Conservation (phyloP, 2,329 filamentous ascomycete species). For the Colletotrichum caudatum region DNA sequence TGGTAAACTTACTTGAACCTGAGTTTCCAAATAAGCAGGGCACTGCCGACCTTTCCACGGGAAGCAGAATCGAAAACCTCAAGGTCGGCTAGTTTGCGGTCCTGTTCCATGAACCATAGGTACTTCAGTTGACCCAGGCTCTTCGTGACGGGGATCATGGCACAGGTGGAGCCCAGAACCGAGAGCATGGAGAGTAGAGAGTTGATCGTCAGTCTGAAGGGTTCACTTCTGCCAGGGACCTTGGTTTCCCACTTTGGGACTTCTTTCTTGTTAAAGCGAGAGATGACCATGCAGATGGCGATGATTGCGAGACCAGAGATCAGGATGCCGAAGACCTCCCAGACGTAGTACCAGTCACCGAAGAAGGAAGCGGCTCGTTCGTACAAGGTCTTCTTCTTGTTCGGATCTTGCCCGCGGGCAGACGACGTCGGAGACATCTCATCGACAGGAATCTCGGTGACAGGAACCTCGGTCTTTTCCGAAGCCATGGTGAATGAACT, state of each 20-base stretch:
- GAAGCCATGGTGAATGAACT: not conserved
- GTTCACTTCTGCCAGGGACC: not conserved
- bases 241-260: not conserved
- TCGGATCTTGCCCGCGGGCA: not conserved
- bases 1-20: slow-evolving; percentile 30
- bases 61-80: slow-evolving; percentile 35
- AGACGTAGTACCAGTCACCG: slow-evolving; percentile 25
- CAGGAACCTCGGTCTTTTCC: not conserved
- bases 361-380: slow-evolving; percentile 11
- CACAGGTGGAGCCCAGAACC: slow-evolving; percentile 29
- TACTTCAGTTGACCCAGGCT: slow-evolving; percentile 34
- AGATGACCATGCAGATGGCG: slow-evolving; percentile 20
- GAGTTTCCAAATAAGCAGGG: slow-evolving; percentile 28
- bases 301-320: slow-evolving; percentile 22
- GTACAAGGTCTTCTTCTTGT: not conserved
- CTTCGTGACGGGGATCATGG: slow-evolving; percentile 35
- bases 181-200: slow-evolving; percentile 31
- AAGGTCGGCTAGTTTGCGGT: slow-evolving; percentile 30
- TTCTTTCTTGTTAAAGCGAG: slow-evolving; percentile 1
- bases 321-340: slow-evolving; percentile 30
- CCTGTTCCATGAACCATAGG: slow-evolving; percentile 35
- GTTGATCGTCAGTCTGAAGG: slow-evolving; percentile 27
- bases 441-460: not conserved
- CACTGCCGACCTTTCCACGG: slow-evolving; percentile 27
- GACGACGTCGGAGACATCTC: not conserved